These are phyloP conservation scores for Phytophthora sp. DNA, from an alignment of 352 stramenopile species.

Conservation along the genomic window DNA sequence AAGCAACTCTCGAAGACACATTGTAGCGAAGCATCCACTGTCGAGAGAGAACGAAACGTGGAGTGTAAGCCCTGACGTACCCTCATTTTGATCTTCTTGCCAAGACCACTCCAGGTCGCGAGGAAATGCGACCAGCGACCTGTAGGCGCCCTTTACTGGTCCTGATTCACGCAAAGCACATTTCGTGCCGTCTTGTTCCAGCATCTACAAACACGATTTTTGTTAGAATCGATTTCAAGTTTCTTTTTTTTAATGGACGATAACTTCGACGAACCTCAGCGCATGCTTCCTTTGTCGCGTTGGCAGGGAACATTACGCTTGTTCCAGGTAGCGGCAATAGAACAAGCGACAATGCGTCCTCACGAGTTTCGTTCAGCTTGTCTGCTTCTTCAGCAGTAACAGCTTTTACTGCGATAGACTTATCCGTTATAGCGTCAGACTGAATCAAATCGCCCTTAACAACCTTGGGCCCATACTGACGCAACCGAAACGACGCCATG, in stretches of 20 bases:
- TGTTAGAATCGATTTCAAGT: neutral
- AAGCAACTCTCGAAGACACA: conserved; percentile 78
- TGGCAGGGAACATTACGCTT: conserved; percentile 51
- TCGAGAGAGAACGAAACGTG: conserved; percentile 61
- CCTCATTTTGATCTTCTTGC: conserved; percentile 25
- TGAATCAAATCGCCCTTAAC: conserved; percentile 68
- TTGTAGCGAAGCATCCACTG: conserved; percentile 78
- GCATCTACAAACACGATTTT: conserved; percentile 36
- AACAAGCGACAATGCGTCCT: conserved; percentile 42
- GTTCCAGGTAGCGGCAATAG: conserved; percentile 66
- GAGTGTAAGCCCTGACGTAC: conserved; percentile 26
- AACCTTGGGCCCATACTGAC: conserved; percentile 37
- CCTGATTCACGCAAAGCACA: conserved; percentile 37
- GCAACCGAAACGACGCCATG: conserved; percentile 60
- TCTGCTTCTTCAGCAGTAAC: conserved; percentile 43
- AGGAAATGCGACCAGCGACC: conserved; percentile 48
- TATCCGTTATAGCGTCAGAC: conserved; percentile 13
- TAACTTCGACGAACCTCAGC: conserved; percentile 39
- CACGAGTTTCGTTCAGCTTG: conserved; percentile 39
- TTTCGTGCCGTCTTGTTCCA: conserved; percentile 55
- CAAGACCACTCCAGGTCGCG: conserved; percentile 53
- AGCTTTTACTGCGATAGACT: conserved; percentile 26
- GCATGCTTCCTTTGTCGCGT: conserved; percentile 50
- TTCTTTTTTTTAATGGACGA: too few relatives aligned
- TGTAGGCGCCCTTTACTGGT: conserved; percentile 69